Evolutionary conservation across 805 yeast genomes (phyloP).

Genomic region (Suhomyces emberorum): DNA sequence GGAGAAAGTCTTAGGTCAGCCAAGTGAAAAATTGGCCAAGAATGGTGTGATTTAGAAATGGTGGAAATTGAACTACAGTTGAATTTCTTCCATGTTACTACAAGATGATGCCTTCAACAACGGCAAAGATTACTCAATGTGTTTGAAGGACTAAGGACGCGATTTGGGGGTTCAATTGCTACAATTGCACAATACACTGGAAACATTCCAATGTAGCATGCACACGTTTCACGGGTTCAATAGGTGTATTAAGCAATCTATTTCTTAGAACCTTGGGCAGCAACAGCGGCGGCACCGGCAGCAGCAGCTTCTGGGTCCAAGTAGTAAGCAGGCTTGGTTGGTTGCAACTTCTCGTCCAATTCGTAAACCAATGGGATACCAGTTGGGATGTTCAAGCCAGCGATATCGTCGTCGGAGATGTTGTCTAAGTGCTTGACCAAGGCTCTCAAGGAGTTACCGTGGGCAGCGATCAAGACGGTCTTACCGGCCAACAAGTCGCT

Average conservation of each 20-base stretch:
- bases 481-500: constrained; percentile 79
- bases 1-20: no score
- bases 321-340: constrained; percentile 91
- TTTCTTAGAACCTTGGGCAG: constrained; percentile 77
- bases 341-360: constrained; percentile 81
- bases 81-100: no score
- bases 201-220: no score
- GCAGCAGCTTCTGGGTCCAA: constrained; percentile 99
- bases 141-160: no score
- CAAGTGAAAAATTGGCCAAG: no score
- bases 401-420: constrained; percentile 88
- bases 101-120: no score
- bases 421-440: constrained; percentile 92
- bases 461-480: constrained; percentile 92
- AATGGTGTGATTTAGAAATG: no score
- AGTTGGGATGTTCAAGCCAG: constrained; percentile 95
- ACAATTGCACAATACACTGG: neutral
- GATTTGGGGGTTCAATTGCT: neutral
- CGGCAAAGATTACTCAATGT: no score
- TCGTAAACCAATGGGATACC: constrained; percentile 98
- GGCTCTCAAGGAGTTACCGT: constrained; percentile 98
- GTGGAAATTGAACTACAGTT: no score
- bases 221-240: no score
- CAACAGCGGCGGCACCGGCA: constrained; percentile 99
- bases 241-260: no score